These are phyloP conservation scores for Pterocarpus macrocarpus DNA, from an alignment of 306 rosid species.

Conservation along the genomic window DNA sequence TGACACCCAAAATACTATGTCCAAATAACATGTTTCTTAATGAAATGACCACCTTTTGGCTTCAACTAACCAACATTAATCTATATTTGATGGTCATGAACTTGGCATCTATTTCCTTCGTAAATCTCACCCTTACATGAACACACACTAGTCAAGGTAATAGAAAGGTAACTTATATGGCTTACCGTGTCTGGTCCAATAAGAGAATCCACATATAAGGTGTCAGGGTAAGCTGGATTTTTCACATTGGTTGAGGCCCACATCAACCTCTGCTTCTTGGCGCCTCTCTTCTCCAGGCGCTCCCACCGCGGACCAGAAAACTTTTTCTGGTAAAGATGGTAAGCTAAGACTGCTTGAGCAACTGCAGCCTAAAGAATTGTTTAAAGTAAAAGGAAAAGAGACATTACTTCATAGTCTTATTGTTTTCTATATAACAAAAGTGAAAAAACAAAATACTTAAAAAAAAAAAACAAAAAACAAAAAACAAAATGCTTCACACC, in stretches of 20 bases:
- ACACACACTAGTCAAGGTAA: neutral
- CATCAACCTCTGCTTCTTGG: conserved; percentile 73
- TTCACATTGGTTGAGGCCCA: conserved; percentile 61
- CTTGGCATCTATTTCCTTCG: neutral
- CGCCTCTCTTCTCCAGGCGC: conserved; percentile 84
- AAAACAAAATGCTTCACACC: conserved; percentile 44
- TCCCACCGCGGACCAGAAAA: conserved; percentile 92
- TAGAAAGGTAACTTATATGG: conserved; percentile 36
- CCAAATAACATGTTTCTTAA: neutral
- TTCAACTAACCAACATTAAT: conserved; percentile 1
- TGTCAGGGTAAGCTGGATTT: conserved; percentile 44
- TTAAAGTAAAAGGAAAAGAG: neutral
- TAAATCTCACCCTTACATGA: conserved; percentile 8
- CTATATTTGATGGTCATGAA: conserved; percentile 22
- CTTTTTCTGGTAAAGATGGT: conserved; percentile 75
- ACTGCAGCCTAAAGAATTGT: conserved; percentile 50
- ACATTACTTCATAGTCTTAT: neutral
- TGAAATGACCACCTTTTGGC: conserved; percentile 33
- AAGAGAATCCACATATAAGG: conserved; percentile 55
- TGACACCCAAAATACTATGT: no score
- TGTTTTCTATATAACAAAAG: conserved; percentile 4
- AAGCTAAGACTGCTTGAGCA: conserved; percentile 59
- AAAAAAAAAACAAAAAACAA: neutral
- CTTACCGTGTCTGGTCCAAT: conserved; percentile 80
- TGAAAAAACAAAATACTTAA: neutral